These are phyloP conservation scores for Fusarium concolor DNA, from an alignment of 2,329 filamentous ascomycete species.

Conservation along the genomic window DNA sequence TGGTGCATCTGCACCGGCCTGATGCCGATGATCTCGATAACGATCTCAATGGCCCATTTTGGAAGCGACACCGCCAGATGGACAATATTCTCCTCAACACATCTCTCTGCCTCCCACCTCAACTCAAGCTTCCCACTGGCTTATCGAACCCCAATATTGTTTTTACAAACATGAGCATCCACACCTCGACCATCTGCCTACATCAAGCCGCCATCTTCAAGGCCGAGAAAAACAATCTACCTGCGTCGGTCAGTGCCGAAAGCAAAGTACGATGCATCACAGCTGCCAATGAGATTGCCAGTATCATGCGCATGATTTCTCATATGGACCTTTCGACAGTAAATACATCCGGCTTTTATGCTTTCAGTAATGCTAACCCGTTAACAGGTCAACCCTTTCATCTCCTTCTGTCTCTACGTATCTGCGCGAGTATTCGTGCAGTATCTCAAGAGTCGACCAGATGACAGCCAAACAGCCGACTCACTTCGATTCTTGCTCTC, in stretches of 20 bases:
- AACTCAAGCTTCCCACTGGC: slow-evolving; percentile 82
- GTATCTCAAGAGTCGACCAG: slow-evolving; percentile 92
- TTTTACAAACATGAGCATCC: slow-evolving; percentile 96
- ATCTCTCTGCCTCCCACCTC: slow-evolving; percentile 81
- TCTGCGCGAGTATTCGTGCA: slow-evolving; percentile 94
- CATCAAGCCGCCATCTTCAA: slow-evolving; percentile 99
- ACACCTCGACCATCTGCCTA: slow-evolving; percentile 96
- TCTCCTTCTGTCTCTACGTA: slow-evolving; percentile 96
- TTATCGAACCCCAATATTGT: slow-evolving; percentile 85
- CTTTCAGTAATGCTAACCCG: slow-evolving; percentile 33
- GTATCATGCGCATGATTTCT: slow-evolving; percentile 94
- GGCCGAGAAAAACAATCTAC: slow-evolving; percentile 87
- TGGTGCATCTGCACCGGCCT: slow-evolving; percentile 90
- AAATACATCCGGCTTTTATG: slow-evolving; percentile 53
- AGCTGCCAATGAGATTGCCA: slow-evolving; percentile 92
- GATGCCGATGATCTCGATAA: slow-evolving; percentile 83
- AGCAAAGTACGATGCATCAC: slow-evolving; percentile 94
- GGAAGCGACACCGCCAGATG: slow-evolving; percentile 90
- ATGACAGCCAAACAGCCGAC: slow-evolving; percentile 81
- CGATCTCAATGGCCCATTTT: slow-evolving; percentile 93
- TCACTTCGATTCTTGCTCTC: slow-evolving; percentile 90
- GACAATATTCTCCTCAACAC: slow-evolving; percentile 93
- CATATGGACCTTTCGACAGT: slow-evolving; percentile 87
- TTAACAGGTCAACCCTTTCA: slow-evolving; percentile 89
- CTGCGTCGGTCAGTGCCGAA: slow-evolving; percentile 81